Conservation (phyloP, 108 stramenopile species). For the Skeletonema grethae region DNA sequence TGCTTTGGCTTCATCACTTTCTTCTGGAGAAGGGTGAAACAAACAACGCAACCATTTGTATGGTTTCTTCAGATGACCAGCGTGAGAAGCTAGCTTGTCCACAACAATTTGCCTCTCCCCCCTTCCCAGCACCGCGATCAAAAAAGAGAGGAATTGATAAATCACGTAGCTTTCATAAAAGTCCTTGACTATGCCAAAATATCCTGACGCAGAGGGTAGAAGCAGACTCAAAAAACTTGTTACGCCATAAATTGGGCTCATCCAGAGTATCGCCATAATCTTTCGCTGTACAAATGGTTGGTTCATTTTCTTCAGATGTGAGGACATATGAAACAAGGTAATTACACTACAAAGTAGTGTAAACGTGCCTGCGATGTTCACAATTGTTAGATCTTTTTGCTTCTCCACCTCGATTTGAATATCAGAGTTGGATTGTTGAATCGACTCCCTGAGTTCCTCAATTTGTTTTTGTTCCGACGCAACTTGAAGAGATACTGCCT, state of each 20-base stretch:
- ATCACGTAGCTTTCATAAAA: constrained; percentile 77
- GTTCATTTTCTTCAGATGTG: constrained; percentile 76
- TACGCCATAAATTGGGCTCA: constrained; percentile 84
- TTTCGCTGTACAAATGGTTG: constrained; percentile 86
- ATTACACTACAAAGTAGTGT: constrained; percentile 76
- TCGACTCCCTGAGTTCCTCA: constrained; percentile 26
- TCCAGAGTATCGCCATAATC: constrained; percentile 86
- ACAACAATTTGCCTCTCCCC: constrained; percentile 70
- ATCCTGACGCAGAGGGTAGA: constrained; percentile 59
- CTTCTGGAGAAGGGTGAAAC: constrained; percentile 65
- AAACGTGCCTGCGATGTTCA: constrained; percentile 81
- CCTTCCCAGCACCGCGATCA: constrained; percentile 83
- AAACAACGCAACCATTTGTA: constrained; percentile 49
- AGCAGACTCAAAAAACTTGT: constrained; percentile 76
- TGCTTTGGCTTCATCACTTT: constrained; percentile 69
- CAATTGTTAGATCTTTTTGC: constrained; percentile 62
- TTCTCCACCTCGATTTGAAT: constrained; percentile 23
- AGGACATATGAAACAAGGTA: constrained; percentile 81
- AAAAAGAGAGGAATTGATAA: constrained; percentile 80
- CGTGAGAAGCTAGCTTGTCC: constrained; percentile 56
- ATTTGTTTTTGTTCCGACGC: constrained; percentile 40
- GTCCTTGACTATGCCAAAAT: constrained; percentile 70
- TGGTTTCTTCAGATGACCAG: constrained; percentile 65
- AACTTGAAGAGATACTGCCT: constrained; percentile 36
- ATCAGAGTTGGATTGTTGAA: constrained; percentile 11